These are phyloP conservation scores for Colletotrichum siamense DNA, from an alignment of 2,329 filamentous ascomycete species.

Conservation along the genomic window DNA sequence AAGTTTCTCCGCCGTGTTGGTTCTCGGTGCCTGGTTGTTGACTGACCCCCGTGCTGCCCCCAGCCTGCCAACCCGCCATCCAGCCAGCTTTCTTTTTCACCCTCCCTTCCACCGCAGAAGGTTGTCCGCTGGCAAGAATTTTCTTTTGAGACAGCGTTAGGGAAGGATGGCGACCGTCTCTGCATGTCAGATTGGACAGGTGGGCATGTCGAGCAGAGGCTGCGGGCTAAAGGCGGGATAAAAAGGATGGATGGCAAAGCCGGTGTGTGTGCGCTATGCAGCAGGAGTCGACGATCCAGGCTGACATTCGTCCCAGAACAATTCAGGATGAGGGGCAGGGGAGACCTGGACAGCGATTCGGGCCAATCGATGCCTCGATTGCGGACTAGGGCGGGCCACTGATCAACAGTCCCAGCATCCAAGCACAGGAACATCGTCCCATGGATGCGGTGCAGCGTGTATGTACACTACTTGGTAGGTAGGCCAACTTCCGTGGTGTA, in stretches of 20 bases:
- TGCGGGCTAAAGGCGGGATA: neutral
- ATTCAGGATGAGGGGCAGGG: neutral
- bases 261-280: neutral
- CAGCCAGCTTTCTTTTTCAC: neutral
- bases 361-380: conserved; percentile 4
- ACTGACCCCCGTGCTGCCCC: neutral
- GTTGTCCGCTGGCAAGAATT: neutral
- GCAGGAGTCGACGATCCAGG: conserved; percentile 10
- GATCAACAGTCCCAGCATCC: conserved; percentile 4
- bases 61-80: neutral
- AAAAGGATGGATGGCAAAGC: neutral
- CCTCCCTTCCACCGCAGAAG: neutral
- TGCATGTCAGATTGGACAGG: neutral
- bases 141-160: neutral
- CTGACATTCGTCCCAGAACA: neutral
- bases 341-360: neutral
- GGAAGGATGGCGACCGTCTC: neutral
- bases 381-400: neutral
- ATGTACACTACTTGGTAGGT: neutral
- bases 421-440: conserved; percentile 17
- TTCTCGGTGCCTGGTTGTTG: neutral
- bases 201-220: neutral
- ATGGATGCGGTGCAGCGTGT: conserved; percentile 7
- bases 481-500: neutral
- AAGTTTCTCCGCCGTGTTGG: conserved; percentile 13